Base-by-base conservation (phyloP, 768 basidiomycete genomes). In the Punctularia strigosozonata region DNA sequence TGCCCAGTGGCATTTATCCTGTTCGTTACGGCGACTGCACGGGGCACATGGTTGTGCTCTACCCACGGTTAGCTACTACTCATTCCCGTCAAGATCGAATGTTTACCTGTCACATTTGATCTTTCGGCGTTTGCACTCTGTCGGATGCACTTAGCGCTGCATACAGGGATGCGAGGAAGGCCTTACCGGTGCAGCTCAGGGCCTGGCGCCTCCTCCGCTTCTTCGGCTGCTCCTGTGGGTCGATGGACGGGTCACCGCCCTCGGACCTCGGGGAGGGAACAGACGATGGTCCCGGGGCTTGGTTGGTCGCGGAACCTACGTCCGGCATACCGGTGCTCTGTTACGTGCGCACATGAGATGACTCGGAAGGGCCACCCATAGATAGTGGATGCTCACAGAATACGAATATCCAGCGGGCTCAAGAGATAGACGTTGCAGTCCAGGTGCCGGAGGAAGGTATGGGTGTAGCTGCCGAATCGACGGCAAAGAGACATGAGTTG, bases 71-170 rank as follows among this genome's bases (percentile, higher is more conserved):
- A n/a, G n/a, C n/a, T n/a, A n/a, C n/a, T n/a, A n/a, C n/a, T n/a
- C n/a, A n/a, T n/a, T n/a, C n/a, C n/a, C n/a, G n/a, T 40, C 37
- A 42, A 40, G 51, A 37, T 25, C 41, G 40, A 39, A 41, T 52
- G 39, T 65, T 51, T 54, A 81, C 80, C 81, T 81, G 64, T 89
- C 84, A 57, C 86, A 89, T 54, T 81, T 83, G 58, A 88, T 88
- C 66, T 89, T 88, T 31, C 85, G 71, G 50, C 85, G 64, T 57
- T 88, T 88, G 57, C 85, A 88, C 57, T 87, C 86, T 86, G 52
- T 35, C 39, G 30, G 38, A 32, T 30, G 37, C 24, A 34, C 18
- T 30, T 25, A 19, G 42, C 31, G 45, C 43, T 42, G 40, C 34
- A 38, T 26, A 17, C 31, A 25, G 21, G 25, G 22, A 14, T 18